phyloP scores from a whole-genome alignment of 371 early-diverging fungal genomes.

The Mucor piriformis region DNA sequence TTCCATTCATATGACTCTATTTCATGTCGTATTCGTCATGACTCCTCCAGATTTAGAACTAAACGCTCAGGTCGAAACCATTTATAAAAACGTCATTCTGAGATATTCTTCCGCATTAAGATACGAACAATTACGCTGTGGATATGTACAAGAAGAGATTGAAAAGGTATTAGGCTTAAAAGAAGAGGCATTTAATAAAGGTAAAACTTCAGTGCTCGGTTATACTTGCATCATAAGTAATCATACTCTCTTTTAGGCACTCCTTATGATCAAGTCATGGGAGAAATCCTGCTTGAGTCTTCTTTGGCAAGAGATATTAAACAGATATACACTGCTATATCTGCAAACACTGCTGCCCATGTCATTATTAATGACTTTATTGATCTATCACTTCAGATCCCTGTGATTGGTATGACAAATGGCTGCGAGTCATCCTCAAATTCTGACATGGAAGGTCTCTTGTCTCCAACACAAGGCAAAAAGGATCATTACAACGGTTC shows the following conservation, averaged over 20 bases:
- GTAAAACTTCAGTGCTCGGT: no score
- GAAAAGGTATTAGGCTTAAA: slow-evolving; percentile 69
- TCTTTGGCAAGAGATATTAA: slow-evolving; percentile 63
- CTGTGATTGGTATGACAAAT: slow-evolving; percentile 34
- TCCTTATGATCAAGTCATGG: slow-evolving; percentile 44
- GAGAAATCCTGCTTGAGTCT: slow-evolving; percentile 43
- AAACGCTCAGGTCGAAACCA: slow-evolving; percentile 62
- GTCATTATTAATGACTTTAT: slow-evolving; percentile 78
- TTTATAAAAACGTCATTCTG: slow-evolving; percentile 75
- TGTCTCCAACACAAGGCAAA: slow-evolving; percentile 10
- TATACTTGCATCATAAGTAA: not conserved
- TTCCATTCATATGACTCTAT: slow-evolving; percentile 68
- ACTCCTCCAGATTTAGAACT: slow-evolving; percentile 60
- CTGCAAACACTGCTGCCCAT: slow-evolving; percentile 60
- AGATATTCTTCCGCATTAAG: slow-evolving; percentile 76
- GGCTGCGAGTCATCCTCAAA: not conserved
- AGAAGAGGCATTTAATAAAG: slow-evolving; percentile 60
- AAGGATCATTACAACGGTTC: slow-evolving; percentile 21
- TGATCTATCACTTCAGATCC: slow-evolving; percentile 76
- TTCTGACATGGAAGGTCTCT: slow-evolving; percentile 1
- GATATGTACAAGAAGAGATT: slow-evolving; percentile 77
- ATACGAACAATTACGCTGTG: slow-evolving; percentile 82
- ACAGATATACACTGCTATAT: slow-evolving; percentile 64
- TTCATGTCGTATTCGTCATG: slow-evolving; percentile 82
- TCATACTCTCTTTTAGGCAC: slow-evolving; percentile 16